Conservation (phyloP, 108 stramenopile genomes). For the Skeletonema tropicum region DNA sequence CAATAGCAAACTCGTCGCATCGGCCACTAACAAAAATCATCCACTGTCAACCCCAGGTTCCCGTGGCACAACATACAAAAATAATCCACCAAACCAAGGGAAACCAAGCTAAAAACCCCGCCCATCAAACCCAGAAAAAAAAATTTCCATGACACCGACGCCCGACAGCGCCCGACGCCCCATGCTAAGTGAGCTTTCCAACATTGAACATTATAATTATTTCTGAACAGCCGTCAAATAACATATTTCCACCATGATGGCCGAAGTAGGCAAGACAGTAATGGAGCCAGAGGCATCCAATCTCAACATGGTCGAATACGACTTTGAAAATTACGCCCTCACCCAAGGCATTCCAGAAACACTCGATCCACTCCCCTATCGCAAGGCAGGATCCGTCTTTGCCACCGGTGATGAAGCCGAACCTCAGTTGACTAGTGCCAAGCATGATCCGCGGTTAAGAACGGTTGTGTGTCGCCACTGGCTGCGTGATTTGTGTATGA, state of each 20-base stretch:
- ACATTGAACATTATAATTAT: background rate
- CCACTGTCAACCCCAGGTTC: too few species aligned
- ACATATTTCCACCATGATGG: conserved; percentile 19
- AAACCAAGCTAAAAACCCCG: too few species aligned
- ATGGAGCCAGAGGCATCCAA: conserved; percentile 42
- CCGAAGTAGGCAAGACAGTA: conserved; percentile 31
- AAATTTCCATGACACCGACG: too few species aligned
- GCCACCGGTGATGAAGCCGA: conserved; percentile 75
- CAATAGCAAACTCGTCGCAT: too few species aligned
- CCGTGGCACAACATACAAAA: too few species aligned
- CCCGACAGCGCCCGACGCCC: too few species aligned
- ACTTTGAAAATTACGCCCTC: conserved; percentile 87
- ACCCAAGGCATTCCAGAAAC: conserved; percentile 90
- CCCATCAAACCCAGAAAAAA: too few species aligned
- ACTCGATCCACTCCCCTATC: conserved; percentile 87
- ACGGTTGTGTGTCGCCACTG: conserved; percentile 96
- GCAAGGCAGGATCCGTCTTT: conserved; percentile 88
- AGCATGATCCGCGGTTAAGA: conserved; percentile 90
- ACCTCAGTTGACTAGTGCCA: conserved; percentile 76
- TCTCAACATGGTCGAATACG: conserved; percentile 78
- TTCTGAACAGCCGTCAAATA: background rate
- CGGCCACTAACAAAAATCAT: too few species aligned
- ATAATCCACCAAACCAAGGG: too few species aligned
- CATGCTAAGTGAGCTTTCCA: too few species aligned
- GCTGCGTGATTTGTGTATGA: conserved; percentile 96